Conservation (phyloP, 257 asterid genomes). For the Rehmannia glutinosa region DNA sequence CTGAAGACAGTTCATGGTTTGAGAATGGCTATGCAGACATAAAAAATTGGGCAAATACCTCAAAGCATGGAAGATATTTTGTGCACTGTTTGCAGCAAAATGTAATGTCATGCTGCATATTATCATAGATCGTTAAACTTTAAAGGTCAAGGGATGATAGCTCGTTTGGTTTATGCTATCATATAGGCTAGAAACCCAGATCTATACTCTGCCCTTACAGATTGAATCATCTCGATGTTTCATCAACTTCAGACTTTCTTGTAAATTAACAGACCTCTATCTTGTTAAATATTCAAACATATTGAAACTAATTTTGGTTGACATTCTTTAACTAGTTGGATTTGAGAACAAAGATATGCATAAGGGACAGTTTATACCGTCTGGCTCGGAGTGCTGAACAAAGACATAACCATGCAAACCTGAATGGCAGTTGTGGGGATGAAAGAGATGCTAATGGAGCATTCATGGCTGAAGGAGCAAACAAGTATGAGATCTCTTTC, state of each 20-base stretch:
- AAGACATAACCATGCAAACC: slow-evolving; percentile 49
- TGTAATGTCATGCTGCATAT: neutral
- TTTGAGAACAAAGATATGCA: slow-evolving; percentile 71
- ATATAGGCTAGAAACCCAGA: neutral
- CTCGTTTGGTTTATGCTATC: neutral
- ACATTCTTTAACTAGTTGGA: slow-evolving; percentile 64
- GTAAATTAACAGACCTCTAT: neutral
- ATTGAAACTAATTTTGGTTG: slow-evolving; percentile 10
- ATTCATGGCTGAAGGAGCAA: slow-evolving; percentile 42
- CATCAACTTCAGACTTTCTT: neutral
- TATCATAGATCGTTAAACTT: neutral
- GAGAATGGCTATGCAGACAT: too few species aligned
- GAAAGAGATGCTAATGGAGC: slow-evolving; percentile 43
- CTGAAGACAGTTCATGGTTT: neutral
- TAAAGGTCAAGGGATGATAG: neutral
- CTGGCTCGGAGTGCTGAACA: slow-evolving; percentile 92
- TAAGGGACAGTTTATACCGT: slow-evolving; percentile 92
- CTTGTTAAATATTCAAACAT: neutral
- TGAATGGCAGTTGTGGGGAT: slow-evolving; percentile 29
- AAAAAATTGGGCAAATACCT: too few species aligned
- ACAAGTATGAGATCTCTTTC: slow-evolving; percentile 36
- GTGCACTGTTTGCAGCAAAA: neutral
- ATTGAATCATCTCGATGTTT: neutral
- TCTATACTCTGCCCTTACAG: neutral
- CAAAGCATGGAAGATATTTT: too few species aligned